These are phyloP conservation scores for Botrytis hyacinthi DNA, from an alignment of 2,329 filamentous ascomycete genomes.

Conservation along the genomic window DNA sequence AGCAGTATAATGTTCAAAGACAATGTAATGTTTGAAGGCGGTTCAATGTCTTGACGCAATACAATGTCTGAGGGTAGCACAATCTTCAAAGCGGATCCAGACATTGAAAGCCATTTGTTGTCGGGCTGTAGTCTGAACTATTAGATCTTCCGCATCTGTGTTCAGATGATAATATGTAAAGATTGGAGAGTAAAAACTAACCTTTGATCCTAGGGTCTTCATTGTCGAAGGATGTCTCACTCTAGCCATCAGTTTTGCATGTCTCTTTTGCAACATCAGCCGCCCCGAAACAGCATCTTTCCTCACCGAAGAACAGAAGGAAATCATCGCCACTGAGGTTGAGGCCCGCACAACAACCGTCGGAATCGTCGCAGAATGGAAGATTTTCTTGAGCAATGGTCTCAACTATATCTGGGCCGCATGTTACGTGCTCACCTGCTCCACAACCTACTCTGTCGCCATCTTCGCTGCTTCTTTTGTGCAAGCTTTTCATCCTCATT, in stretches of 20 bases:
- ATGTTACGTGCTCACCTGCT: constrained; percentile 43
- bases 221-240: constrained; percentile 51
- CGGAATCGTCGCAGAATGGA: constrained; percentile 60
- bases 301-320: constrained; percentile 42
- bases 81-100: background rate
- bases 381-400: constrained; percentile 58
- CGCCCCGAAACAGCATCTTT: constrained; percentile 23
- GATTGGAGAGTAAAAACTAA: background rate
- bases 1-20: too few relatives aligned
- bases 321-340: constrained; percentile 39
- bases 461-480: constrained; percentile 59
- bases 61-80: background rate
- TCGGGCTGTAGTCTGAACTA: background rate
- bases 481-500: constrained; percentile 68
- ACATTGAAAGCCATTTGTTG: background rate
- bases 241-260: constrained; percentile 43
- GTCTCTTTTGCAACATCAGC: constrained; percentile 41
- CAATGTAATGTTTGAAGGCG: background rate
- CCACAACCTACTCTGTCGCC: constrained; percentile 52
- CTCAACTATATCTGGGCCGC: constrained; percentile 52
- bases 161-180: background rate
- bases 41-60: too few relatives aligned
- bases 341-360: constrained; percentile 55
- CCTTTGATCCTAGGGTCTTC: constrained; percentile 43
- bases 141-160: background rate